phyloP scores from a whole-genome alignment of 345 rosid species.

The Ceriops zippeliana region DNA sequence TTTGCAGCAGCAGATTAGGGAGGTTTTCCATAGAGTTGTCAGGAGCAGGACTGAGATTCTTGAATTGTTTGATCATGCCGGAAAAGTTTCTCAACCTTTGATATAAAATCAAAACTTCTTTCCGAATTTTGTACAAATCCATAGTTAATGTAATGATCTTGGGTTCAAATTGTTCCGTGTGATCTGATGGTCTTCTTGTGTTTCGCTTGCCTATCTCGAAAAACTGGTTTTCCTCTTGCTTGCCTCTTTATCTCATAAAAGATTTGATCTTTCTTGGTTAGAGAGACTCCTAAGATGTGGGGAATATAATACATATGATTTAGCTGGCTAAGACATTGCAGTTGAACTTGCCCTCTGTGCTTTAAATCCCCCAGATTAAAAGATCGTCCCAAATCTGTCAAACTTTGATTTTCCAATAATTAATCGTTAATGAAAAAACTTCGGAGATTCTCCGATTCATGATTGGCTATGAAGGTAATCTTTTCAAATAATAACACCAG shows the following conservation, averaged over 20 bases:
- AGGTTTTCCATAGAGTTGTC: slow-evolving; percentile 84
- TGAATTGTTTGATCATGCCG: slow-evolving; percentile 57
- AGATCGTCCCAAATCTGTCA: too few species aligned
- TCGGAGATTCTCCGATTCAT: too few species aligned
- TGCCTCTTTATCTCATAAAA: neutral
- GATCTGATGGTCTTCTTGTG: neutral
- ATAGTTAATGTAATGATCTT: neutral
- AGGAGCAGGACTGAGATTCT: slow-evolving; percentile 81
- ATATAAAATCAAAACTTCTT: slow-evolving; percentile 14
- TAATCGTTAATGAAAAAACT: too few species aligned
- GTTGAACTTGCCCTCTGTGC: too few species aligned
- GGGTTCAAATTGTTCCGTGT: slow-evolving; percentile 17
- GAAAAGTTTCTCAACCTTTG: slow-evolving; percentile 33
- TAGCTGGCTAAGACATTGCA: too few species aligned
- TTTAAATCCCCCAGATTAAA: too few species aligned
- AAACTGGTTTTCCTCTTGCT: neutral
- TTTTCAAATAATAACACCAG: too few species aligned
- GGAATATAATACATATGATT: too few species aligned
- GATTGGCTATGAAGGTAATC: neutral
- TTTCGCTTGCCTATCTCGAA: too few species aligned
- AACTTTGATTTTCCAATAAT: too few species aligned
- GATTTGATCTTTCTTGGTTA: too few species aligned
- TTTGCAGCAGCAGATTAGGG: slow-evolving; percentile 84
- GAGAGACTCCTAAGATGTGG: too few species aligned
- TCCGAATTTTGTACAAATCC: neutral